Evolutionary conservation across 768 basidiomycete species (phyloP).

Genomic region (Amanita subjunquillea): DNA sequence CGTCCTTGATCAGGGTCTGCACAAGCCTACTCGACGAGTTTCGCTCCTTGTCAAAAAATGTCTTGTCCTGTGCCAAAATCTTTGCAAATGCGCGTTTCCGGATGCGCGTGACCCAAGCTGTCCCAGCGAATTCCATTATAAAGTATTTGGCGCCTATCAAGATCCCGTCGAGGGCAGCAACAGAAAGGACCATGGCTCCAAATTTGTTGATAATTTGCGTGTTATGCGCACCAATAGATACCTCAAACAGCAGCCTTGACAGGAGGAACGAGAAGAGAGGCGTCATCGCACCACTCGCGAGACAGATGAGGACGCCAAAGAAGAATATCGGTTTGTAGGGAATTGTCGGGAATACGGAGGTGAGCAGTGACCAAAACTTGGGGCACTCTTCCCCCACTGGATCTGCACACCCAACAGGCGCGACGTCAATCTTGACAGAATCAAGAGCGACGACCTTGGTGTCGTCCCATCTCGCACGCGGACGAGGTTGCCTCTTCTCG

Average conservation of each 20-base stretch:
- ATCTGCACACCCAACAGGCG: neutral
- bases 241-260: conserved; percentile 68
- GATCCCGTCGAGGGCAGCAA: conserved; percentile 70
- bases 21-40: conserved; percentile 54
- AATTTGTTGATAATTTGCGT: conserved; percentile 52
- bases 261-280: conserved; percentile 90
- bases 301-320: conserved; percentile 58
- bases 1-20: conserved; percentile 78
- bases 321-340: conserved; percentile 65
- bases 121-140: conserved; percentile 65
- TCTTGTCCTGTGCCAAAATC: conserved; percentile 72
- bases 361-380: conserved; percentile 36
- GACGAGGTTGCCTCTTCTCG: conserved; percentile 13
- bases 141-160: conserved; percentile 70
- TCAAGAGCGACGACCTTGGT: conserved; percentile 12
- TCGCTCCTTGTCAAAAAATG: conserved; percentile 70
- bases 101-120: conserved; percentile 64
- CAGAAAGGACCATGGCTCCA: conserved; percentile 60
- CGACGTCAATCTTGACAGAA: conserved; percentile 16
- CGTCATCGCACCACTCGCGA: conserved; percentile 75
- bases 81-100: conserved; percentile 44
- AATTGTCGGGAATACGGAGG: conserved; percentile 54
- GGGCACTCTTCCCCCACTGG: conserved; percentile 1
- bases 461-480: conserved; percentile 16
- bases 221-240: conserved; percentile 62